Evolutionary conservation across 345 rosid species (phyloP).

Genomic region (Salix dunnii): DNA sequence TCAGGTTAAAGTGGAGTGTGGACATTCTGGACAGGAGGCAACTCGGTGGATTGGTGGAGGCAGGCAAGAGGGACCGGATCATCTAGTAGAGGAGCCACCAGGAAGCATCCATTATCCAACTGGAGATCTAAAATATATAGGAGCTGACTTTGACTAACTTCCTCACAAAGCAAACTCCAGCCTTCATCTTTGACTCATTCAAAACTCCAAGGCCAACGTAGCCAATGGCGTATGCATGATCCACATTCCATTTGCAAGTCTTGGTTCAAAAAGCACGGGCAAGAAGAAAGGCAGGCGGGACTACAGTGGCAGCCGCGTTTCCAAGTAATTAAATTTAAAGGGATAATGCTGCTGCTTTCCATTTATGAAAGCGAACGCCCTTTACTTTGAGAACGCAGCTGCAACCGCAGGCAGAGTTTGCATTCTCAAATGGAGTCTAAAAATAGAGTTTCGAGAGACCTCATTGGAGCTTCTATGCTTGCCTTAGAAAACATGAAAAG

Average conservation of each 20-base stretch:
- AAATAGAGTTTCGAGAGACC: no score
- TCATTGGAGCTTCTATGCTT: background rate
- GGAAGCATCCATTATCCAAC: background rate
- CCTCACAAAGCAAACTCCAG: conserved; percentile 1
- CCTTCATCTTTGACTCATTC: conserved; percentile 20
- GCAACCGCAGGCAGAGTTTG: no score
- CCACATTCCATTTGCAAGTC: no score
- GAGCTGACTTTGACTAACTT: conserved; percentile 22
- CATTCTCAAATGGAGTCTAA: no score
- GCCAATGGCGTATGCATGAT: background rate
- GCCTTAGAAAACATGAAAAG: background rate
- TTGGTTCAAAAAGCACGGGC: no score
- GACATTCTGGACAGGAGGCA: background rate
- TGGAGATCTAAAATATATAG: background rate
- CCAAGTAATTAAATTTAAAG: no score
- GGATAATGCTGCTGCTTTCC: no score
- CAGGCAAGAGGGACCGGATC: background rate
- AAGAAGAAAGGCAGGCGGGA: no score
- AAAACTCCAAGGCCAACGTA: background rate
- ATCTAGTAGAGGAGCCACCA: background rate
- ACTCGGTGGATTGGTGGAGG: background rate
- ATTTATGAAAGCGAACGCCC: no score
- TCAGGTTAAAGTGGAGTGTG: background rate
- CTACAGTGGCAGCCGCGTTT: no score
- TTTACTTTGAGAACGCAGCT: no score